Conservation (phyloP, 148 eudicot genomes). For the Oxyria digyna region DNA sequence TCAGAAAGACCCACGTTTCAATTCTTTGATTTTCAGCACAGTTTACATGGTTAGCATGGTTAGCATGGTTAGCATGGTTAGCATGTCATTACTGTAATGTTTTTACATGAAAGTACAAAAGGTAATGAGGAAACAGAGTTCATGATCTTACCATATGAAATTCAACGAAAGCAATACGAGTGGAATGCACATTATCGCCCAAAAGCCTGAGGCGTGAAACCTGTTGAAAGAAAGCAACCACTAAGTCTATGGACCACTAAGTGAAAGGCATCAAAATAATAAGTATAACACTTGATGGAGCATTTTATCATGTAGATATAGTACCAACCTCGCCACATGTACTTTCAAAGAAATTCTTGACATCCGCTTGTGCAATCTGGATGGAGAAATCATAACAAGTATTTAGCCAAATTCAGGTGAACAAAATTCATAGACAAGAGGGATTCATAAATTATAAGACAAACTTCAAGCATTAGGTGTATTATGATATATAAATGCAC, state of each 20-base stretch:
- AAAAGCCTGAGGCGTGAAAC: slow-evolving; percentile 89
- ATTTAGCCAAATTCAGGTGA: slow-evolving; percentile 2
- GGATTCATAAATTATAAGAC: too few relatives aligned
- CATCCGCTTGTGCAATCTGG: slow-evolving; percentile 82
- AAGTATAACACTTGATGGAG: not conserved
- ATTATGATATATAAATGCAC: not conserved
- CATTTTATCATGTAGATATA: not conserved
- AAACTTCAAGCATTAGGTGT: not conserved
- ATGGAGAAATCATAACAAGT: not conserved
- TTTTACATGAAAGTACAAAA: too few relatives aligned
- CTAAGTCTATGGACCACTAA: not conserved
- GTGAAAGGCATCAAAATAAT: not conserved
- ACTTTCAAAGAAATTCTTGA: slow-evolving; percentile 74
- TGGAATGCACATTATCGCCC: slow-evolving; percentile 88
- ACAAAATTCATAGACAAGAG: not conserved
- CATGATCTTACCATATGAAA: slow-evolving; percentile 51
- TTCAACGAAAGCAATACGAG: slow-evolving; percentile 96
- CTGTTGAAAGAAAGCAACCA: slow-evolving; percentile 10
- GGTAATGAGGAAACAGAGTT: too few relatives aligned
- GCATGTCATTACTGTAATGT: too few relatives aligned
- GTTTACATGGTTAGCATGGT: not conserved
- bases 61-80: too few relatives aligned
- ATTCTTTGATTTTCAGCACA: not conserved
- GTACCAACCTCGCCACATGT: slow-evolving; percentile 81
- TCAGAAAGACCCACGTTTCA: not conserved